These are phyloP conservation scores for Phytophthora europaea DNA, from an alignment of 352 stramenopile genomes.

Conservation along the genomic window DNA sequence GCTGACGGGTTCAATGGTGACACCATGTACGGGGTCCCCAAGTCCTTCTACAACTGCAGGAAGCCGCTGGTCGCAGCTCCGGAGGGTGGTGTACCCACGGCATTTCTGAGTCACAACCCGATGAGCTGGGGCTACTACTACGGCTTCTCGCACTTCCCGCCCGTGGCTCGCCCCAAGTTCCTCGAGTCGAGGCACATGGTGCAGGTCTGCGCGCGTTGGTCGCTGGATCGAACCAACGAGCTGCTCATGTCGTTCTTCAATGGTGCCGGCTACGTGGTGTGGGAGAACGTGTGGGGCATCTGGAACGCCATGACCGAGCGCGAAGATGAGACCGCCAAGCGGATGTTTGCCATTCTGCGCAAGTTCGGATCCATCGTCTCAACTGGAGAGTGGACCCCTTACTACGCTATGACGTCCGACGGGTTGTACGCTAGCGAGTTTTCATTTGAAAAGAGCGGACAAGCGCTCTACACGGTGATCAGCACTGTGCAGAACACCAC, in stretches of 20 bases:
- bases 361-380: slow-evolving; percentile 60
- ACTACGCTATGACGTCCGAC: slow-evolving; percentile 48
- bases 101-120: slow-evolving; percentile 70
- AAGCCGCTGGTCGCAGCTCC: slow-evolving; percentile 62
- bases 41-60: slow-evolving; percentile 84
- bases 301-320: slow-evolving; percentile 85
- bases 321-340: slow-evolving; percentile 71
- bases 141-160: slow-evolving; percentile 73
- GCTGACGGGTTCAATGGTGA: slow-evolving; percentile 90
- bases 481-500: slow-evolving; percentile 44
- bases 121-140: slow-evolving; percentile 89
- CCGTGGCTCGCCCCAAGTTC: slow-evolving; percentile 80
- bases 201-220: slow-evolving; percentile 86
- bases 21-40: slow-evolving; percentile 90
- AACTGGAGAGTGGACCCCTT: slow-evolving; percentile 64
- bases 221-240: slow-evolving; percentile 69
- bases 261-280: slow-evolving; percentile 86
- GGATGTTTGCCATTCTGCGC: slow-evolving; percentile 73
- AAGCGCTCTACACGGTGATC: slow-evolving; percentile 74
- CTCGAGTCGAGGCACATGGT: slow-evolving; percentile 87
- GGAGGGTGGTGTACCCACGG: slow-evolving; percentile 75
- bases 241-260: slow-evolving; percentile 88
- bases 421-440: slow-evolving; percentile 65
- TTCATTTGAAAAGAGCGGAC: slow-evolving; percentile 27
- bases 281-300: slow-evolving; percentile 92